Conservation (phyloP, 768 basidiomycete species). For the Serendipita indica region DNA sequence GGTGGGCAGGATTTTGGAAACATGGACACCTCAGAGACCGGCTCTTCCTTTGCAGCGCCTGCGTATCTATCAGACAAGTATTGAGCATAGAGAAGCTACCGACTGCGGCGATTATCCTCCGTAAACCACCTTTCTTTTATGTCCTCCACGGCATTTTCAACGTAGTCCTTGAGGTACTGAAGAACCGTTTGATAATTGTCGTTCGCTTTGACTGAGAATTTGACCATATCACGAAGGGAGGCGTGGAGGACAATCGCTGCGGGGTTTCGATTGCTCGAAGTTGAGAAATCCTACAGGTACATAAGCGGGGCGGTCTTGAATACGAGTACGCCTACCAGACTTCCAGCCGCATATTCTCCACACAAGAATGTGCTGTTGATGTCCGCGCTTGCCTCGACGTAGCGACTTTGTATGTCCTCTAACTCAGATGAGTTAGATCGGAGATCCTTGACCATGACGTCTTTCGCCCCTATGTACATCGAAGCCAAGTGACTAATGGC, state of each 20-base stretch:
- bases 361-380: background rate
- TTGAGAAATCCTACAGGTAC: too few relatives aligned
- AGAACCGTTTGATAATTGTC: background rate
- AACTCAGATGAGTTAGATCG: background rate
- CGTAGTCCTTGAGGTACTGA: background rate
- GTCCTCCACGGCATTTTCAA: background rate
- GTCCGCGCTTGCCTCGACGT: background rate
- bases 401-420: background rate
- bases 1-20: background rate
- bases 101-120: background rate
- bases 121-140: background rate
- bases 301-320: too few relatives aligned
- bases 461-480: background rate
- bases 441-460: background rate
- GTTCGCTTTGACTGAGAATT: background rate
- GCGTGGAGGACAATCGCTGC: too few relatives aligned
- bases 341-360: background rate
- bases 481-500: background rate
- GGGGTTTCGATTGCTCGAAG: too few relatives aligned
- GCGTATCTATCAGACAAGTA: background rate
- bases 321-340: background rate
- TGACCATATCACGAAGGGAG: too few relatives aligned
- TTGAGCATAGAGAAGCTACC: background rate
- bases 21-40: background rate
- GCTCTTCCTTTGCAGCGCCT: background rate